Evolutionary conservation across 371 early-diverging fungal genomes (phyloP), one percentile per base, ranked within the genome.

Genomic region (Rhizopus delemar): DNA sequence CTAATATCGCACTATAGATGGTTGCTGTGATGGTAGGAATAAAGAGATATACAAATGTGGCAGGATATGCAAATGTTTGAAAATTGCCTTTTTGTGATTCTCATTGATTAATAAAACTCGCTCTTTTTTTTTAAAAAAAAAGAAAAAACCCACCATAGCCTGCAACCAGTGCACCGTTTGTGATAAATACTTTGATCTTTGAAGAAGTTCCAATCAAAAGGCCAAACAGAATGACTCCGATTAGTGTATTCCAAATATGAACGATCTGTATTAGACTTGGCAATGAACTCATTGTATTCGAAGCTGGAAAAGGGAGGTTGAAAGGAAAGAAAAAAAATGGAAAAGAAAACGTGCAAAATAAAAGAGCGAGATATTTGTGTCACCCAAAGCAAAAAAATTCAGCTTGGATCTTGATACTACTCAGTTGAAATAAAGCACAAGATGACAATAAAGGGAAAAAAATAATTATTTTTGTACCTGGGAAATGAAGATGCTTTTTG

Each of bases 31-130:
- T 57, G 11, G 59, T 60, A 0, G 78, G 73, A 16, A 77, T 72
- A 22, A 77, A 52, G 75, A 77, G 74, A 50, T 70, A 77, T 8
- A 77, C 78, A 67, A 59, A 72, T 1, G 74, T 74, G 9, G 77
- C 71, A 31, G 77, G 77, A 48, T 70, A 77, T 1, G 70, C 72
- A 58, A 77, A 77, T 22, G 65, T 60, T 53, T 56, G 66, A 51
- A 65, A 77, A 38, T 68, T 74, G 32, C 77, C 77, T 68, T 22
- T 22, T 12, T 28, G 2, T 36, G 9, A 63, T 3, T n/a, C 32
- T 12, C 43, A 55, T 45, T 11, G 36, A 41, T 53, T 5, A 51
- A 28, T 52, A 39, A 45, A 41, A 5, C 22, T 1, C 12, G 31
- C 8, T 34, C 13, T 39, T 29, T 56, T 12, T 36, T 33, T 48